Evolutionary conservation across 1,284 basidiomycete genomes (phyloP).

Genomic region (Trametes hirsuta): DNA sequence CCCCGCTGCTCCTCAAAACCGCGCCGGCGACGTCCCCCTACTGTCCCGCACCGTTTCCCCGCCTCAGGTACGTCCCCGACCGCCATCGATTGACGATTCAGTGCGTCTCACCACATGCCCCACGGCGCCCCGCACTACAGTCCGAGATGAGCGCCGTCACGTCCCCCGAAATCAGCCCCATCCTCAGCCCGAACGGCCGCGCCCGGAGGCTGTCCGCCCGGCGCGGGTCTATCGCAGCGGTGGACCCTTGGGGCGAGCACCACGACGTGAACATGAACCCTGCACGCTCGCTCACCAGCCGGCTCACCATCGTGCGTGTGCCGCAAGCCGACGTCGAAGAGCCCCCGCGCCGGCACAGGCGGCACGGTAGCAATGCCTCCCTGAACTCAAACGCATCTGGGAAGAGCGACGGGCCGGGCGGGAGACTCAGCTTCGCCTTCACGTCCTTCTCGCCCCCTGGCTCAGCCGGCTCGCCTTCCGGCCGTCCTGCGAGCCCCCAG

Average conservation of each 20-base stretch:
- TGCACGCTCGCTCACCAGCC: slow-evolving; percentile 58
- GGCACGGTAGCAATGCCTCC: slow-evolving; percentile 41
- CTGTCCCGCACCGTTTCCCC: not conserved
- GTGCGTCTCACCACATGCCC: slow-evolving; percentile 14
- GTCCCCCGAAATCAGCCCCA: slow-evolving; percentile 32
- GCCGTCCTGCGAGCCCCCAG: slow-evolving; percentile 33
- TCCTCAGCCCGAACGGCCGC: slow-evolving; percentile 28
- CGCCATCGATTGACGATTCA: slow-evolving; percentile 10
- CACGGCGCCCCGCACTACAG: slow-evolving; percentile 18
- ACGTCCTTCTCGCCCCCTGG: slow-evolving; percentile 52
- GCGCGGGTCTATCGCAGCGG: slow-evolving; percentile 65
- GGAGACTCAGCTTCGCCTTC: slow-evolving; percentile 67
- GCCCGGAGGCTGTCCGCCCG: slow-evolving; percentile 53
- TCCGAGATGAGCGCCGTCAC: slow-evolving; percentile 24
- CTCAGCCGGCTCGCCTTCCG: slow-evolving; percentile 20
- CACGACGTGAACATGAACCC: slow-evolving; percentile 54
- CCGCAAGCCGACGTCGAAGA: slow-evolving; percentile 37
- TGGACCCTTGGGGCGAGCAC: slow-evolving; percentile 66
- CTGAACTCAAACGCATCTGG: slow-evolving; percentile 33
- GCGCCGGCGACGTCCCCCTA: not conserved
- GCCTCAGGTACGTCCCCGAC: slow-evolving; percentile 9
- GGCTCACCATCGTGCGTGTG: slow-evolving; percentile 75
- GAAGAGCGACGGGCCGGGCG: slow-evolving; percentile 30
- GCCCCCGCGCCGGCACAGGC: slow-evolving; percentile 31
- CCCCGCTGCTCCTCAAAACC: not conserved